Evolutionary conservation across 176 grass and related monocot species (phyloP).

Genomic region (maize (Zea mays)): DNA sequence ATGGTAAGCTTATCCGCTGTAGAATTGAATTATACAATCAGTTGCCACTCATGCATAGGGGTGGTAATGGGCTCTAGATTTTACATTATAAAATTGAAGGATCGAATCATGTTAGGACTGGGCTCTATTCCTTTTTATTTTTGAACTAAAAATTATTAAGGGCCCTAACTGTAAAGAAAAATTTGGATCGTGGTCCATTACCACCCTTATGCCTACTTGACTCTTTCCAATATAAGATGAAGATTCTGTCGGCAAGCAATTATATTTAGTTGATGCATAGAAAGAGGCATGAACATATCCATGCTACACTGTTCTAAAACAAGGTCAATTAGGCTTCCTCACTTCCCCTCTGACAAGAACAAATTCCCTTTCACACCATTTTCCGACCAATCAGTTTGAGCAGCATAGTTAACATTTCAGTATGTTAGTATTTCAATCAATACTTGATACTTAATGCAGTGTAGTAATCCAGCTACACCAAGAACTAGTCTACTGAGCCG

Average conservation of each 20-base stretch:
- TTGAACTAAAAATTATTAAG: too few species aligned
- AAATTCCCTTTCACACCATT: not conserved
- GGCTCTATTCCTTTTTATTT: too few species aligned
- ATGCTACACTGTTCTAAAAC: conserved; percentile 11
- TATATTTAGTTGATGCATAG: not conserved
- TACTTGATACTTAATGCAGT: not conserved
- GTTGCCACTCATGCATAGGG: too few species aligned
- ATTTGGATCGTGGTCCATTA: too few species aligned
- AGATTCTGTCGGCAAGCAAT: not conserved
- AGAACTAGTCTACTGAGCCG: not conserved
- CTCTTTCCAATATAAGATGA: too few species aligned
- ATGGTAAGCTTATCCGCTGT: not conserved
- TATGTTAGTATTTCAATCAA: not conserved
- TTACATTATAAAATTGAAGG: too few species aligned
- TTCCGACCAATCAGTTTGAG: not conserved
- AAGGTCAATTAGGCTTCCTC: not conserved
- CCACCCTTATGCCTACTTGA: too few species aligned
- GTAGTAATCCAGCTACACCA: conserved; percentile 8
- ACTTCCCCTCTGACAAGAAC: not conserved
- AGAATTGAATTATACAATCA: not conserved
- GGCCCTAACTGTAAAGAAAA: too few species aligned
- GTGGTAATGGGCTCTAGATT: too few species aligned
- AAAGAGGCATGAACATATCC: conserved; percentile 2
- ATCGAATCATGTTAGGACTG: too few species aligned
- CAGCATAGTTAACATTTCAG: not conserved